These are phyloP conservation scores for Penicillium canescens DNA, from an alignment of 495 filamentous ascomycete genomes.

Conservation along the genomic window DNA sequence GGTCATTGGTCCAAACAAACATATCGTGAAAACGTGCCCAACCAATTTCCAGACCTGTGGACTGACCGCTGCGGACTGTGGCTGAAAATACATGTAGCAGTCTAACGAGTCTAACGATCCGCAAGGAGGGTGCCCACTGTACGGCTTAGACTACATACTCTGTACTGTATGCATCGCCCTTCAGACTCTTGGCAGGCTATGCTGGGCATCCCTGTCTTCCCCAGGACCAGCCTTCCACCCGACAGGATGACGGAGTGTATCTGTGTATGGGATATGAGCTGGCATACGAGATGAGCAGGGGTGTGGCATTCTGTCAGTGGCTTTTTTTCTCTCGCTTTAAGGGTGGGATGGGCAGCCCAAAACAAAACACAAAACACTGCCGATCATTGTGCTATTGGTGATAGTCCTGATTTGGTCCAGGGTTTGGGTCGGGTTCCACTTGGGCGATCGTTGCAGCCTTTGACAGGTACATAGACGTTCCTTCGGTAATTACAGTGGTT, in stretches of 20 bases:
- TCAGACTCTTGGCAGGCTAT: not conserved
- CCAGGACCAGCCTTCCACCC: not conserved
- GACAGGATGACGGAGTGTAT: not conserved
- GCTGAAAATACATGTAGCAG: not conserved
- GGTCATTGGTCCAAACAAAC: not conserved
- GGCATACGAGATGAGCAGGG: no score
- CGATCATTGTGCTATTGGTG: slow-evolving; percentile 1
- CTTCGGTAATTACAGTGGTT: not conserved
- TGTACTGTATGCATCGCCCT: not conserved
- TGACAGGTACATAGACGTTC: not conserved
- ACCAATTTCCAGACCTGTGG: not conserved
- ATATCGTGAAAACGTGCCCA: not conserved
- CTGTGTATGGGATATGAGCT: no score
- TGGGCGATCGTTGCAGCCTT: not conserved
- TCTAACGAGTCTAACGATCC: not conserved
- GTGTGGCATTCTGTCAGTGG: slow-evolving; percentile 3
- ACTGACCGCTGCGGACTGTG: slow-evolving; percentile 9
- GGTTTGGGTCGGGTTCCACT: not conserved
- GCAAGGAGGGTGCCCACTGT: slow-evolving; percentile 1
- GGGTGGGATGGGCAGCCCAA: not conserved
- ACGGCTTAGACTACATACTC: not conserved
- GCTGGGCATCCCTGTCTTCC: not conserved
- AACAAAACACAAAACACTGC: not conserved
- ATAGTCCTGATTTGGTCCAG: slow-evolving; percentile 1
- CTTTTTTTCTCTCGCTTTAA: not conserved